Percentiles rank a stretch among this genome's conserved stretches.
These are phyloP conservation scores for Phytophthora meadii DNA, from an alignment of 352 stramenopile genomes.

Conservation along the genomic window DNA sequence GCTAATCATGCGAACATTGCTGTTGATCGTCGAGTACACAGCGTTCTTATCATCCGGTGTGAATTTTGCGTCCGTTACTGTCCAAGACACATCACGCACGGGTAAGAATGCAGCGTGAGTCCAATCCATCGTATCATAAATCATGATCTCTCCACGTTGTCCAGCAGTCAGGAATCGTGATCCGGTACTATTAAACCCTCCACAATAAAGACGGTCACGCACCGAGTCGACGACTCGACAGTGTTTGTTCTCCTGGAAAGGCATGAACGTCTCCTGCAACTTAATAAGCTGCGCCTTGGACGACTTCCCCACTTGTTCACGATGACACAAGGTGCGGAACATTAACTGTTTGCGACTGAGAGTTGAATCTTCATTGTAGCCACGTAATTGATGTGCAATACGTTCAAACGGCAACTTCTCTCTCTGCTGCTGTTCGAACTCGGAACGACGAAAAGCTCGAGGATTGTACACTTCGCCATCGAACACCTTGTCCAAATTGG, in stretches of 20 bases:
- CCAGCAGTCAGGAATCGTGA: slow-evolving; percentile 74
- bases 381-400: slow-evolving; percentile 73
- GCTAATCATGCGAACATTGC: slow-evolving; percentile 83
- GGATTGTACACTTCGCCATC: slow-evolving; percentile 64
- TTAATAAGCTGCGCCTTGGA: slow-evolving; percentile 71
- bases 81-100: slow-evolving; percentile 83
- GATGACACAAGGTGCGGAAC: slow-evolving; percentile 70
- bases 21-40: slow-evolving; percentile 86
- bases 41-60: slow-evolving; percentile 72
- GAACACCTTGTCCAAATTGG: slow-evolving; percentile 73
- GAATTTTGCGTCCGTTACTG: slow-evolving; percentile 87
- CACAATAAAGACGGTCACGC: slow-evolving; percentile 79
- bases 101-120: slow-evolving; percentile 53
- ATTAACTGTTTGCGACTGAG: slow-evolving; percentile 41
- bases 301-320: slow-evolving; percentile 70
- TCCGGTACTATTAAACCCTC: slow-evolving; percentile 77
- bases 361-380: slow-evolving; percentile 47
- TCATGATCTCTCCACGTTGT: slow-evolving; percentile 67
- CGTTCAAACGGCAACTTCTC: slow-evolving; percentile 54
- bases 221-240: slow-evolving; percentile 76
- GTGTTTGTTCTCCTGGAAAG: slow-evolving; percentile 82
- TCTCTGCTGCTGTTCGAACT: slow-evolving; percentile 65
- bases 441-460: slow-evolving; percentile 66
- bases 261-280: slow-evolving; percentile 84
- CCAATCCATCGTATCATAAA: slow-evolving; percentile 84